A percentile compares a stretch with the other conserved stretches of the same genome.
phyloP scores from a whole-genome alignment of 2,329 filamentous ascomycete genomes.

The Aureobasidium sp. region DNA sequence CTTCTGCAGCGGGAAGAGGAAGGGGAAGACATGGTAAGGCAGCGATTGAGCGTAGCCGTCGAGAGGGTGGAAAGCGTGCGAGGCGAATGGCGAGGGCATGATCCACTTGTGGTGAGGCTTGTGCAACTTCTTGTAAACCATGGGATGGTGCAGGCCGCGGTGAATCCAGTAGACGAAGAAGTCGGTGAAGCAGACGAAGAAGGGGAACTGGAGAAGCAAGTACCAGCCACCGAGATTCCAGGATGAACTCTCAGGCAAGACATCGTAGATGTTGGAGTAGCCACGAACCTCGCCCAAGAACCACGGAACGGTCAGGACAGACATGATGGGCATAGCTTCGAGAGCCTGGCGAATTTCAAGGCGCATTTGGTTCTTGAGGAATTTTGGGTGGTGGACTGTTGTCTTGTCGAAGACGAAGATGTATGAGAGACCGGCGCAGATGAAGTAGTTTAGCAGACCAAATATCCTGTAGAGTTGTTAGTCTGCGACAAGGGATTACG shows the following conservation, averaged over 20 bases:
- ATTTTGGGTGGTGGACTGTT: conserved; percentile 83
- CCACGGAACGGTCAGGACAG: conserved; percentile 68
- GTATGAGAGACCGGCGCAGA: conserved; percentile 77
- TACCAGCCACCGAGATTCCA: conserved; percentile 73
- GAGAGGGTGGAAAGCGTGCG: conserved; percentile 88
- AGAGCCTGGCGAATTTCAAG: conserved; percentile 79
- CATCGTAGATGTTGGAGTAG: conserved; percentile 80
- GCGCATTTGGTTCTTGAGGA: conserved; percentile 84
- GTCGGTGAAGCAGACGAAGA: conserved; percentile 85
- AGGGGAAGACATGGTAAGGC: conserved; percentile 89
- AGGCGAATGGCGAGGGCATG: conserved; percentile 90
- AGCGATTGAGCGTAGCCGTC: conserved; percentile 84
- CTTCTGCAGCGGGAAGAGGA: conserved; percentile 89
- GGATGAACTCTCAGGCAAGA: conserved; percentile 36
- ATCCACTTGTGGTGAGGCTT: conserved; percentile 99
- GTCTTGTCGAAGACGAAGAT: conserved; percentile 85
- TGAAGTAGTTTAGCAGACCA: conserved; percentile 74
- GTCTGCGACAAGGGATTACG: neutral
- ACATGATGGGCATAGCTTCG: conserved; percentile 70
- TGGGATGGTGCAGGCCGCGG: conserved; percentile 71
- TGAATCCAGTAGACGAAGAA: conserved; percentile 89
- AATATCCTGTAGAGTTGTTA: conserved; percentile 57
- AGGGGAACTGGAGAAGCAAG: conserved; percentile 72
- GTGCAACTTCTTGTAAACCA: conserved; percentile 79
- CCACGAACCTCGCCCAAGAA: conserved; percentile 79